Evolutionary conservation across 2,329 filamentous ascomycete species (phyloP).

Genomic region (Purpureocillium takamizusanense): DNA sequence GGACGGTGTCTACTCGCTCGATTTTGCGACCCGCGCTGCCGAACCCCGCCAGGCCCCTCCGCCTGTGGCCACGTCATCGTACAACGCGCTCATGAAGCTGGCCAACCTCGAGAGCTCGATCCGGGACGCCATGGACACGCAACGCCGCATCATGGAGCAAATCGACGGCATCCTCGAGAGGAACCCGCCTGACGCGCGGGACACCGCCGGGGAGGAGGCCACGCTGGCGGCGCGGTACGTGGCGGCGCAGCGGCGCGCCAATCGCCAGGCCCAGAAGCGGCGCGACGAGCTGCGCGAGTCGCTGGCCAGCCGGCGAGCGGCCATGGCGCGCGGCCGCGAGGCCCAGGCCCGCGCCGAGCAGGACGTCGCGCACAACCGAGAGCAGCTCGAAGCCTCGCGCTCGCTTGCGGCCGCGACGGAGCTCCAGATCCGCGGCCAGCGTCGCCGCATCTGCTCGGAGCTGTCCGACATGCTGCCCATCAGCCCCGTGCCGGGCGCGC

Average conservation of each 20-base stretch:
- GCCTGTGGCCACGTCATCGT: constrained; percentile 61
- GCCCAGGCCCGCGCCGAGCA: constrained; percentile 48
- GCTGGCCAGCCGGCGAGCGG: constrained; percentile 53
- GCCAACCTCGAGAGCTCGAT: constrained; percentile 85
- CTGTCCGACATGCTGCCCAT: constrained; percentile 74
- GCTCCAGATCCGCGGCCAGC: constrained; percentile 71
- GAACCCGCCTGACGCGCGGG: constrained; percentile 31
- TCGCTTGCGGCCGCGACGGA: constrained; percentile 45
- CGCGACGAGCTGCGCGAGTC: constrained; percentile 61
- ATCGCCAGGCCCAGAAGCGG: constrained; percentile 52
- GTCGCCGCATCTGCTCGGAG: constrained; percentile 80
- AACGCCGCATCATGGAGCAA: constrained; percentile 64
- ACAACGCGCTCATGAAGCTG: constrained; percentile 79
- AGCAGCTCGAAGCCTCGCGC: constrained; percentile 48
- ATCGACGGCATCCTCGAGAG: constrained; percentile 53
- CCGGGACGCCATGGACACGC: constrained; percentile 76
- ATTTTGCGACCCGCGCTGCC: constrained; percentile 46
- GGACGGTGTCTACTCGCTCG: constrained; percentile 79
- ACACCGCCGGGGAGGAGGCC: constrained; percentile 39
- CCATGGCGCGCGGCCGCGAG: constrained; percentile 56
- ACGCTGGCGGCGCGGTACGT: constrained; percentile 45
- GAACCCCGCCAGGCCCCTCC: constrained; percentile 41
- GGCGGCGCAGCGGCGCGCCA: constrained; percentile 52
- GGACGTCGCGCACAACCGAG: constrained; percentile 52
- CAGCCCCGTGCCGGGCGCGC: constrained; percentile 44